These are phyloP conservation scores for Suillus weaverae DNA, from an alignment of 768 basidiomycete genomes.

Conservation along the genomic window DNA sequence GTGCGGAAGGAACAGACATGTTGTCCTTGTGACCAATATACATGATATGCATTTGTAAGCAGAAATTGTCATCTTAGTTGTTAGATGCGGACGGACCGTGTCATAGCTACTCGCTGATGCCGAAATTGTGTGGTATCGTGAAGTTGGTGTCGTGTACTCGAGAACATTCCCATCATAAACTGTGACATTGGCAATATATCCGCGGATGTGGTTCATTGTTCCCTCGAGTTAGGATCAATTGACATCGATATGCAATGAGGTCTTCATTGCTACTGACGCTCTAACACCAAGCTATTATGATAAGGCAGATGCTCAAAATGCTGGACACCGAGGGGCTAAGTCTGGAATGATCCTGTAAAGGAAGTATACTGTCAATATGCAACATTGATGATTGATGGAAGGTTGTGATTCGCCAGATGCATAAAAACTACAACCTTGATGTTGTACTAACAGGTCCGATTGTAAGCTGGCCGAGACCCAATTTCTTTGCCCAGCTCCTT, in stretches of 20 bases:
- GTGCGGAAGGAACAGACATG: neutral
- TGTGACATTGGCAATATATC: neutral
- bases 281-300: neutral
- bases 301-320: neutral
- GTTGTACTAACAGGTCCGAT: constrained; percentile 22
- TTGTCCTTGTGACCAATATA: neutral
- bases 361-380: neutral
- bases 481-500: constrained; percentile 28
- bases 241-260: neutral
- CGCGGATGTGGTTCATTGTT: neutral
- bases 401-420: neutral
- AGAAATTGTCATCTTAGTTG: neutral
- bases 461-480: constrained; percentile 30
- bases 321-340: neutral
- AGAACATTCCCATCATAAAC: neutral
- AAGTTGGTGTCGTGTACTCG: neutral
- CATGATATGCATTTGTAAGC: neutral
- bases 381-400: neutral
- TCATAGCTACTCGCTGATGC: neutral
- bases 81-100: neutral
- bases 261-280: neutral
- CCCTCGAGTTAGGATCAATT: neutral
- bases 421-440: neutral
- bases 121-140: neutral
- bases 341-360: neutral